These are phyloP conservation scores for Vanrija sp. DNA, from an alignment of 1,284 basidiomycete species.

Conservation along the genomic window DNA sequence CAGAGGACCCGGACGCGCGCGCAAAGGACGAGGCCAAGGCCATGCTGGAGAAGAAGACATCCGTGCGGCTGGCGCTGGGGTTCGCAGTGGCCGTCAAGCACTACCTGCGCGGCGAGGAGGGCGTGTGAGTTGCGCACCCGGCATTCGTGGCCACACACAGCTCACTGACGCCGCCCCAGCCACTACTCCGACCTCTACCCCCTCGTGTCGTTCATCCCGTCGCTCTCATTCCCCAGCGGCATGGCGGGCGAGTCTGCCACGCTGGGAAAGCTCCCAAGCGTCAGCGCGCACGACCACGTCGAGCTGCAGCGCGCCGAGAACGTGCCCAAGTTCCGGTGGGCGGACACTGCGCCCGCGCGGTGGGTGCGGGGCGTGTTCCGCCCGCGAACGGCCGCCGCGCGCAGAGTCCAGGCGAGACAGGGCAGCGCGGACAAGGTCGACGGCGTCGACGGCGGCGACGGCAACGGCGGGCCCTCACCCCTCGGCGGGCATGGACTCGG, in stretches of 20 bases:
- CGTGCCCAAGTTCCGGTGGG: no score
- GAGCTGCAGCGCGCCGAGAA: no score
- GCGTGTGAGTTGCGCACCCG: no score
- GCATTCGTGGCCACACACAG: no score
- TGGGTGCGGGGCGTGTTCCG: no score
- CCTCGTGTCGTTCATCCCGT: constrained; percentile 36
- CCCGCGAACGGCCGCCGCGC: no score
- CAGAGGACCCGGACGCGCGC: constrained; percentile 41
- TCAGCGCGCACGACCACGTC: neutral
- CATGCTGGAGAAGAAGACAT: constrained; percentile 66
- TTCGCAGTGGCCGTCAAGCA: constrained; percentile 50
- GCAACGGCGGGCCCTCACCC: no score
- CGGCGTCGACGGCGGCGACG: constrained; percentile 33
- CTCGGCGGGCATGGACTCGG: constrained; percentile 31
- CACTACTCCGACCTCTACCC: constrained; percentile 40
- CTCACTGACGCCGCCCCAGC: constrained; percentile 9
- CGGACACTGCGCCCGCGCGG: no score
- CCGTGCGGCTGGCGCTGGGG: constrained; percentile 66
- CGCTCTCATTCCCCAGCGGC: constrained; percentile 31
- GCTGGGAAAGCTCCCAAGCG: constrained; percentile 2
- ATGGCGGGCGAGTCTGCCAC: constrained; percentile 11
- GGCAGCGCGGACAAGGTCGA: neutral
- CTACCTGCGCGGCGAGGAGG: constrained; percentile 61
- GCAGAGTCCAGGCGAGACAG: no score
- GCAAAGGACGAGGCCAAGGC: constrained; percentile 52